Evolutionary conservation across 306 rosid species (phyloP), one percentile per base, ranked within the genome.

Genomic region (Sicyos edulis): DNA sequence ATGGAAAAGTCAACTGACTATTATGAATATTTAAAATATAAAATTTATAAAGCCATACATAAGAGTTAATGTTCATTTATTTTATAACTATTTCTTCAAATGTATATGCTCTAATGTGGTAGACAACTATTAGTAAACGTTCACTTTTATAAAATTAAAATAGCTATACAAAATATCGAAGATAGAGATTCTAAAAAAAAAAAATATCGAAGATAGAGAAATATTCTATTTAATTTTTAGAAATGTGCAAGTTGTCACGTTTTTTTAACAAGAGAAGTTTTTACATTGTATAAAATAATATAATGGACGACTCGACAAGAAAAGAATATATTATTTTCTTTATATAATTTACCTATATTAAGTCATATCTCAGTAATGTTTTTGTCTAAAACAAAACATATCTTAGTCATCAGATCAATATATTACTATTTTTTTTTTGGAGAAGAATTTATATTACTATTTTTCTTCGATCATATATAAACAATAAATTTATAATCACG

Each of bases 191-290:
- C n/a, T n/a, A n/a, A n/a, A n/a, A n/a, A n/a, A n/a, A n/a, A n/a
- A n/a, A n/a, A n/a, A n/a, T n/a, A n/a, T n/a, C n/a, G n/a, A n/a
- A n/a, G n/a, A 21, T 22, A 20, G 8, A 24, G 11, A 29, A 60
- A 60, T 29, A 2, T 58, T 21, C 8, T 16, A 3, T 29, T 60
- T 13, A 6, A 60, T 15, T 29, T 15, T 15, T 29, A 29, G 22
- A 3, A 22, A 6, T 29, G 17, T 29, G 67, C 47, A 60, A 60
- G 45, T 60, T 60, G 67, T 59, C 65, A 59, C 65, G 29, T n/a
- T 51, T 14, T 56, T 21, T 21, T 56, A 10, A 4, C 6, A 53
- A 53, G 10, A n/a, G n/a, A 54, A 3, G 1, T 8, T 11, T 54
- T 19, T 54, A 54, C 2, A 45, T 15, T 0, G 8, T 21, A 56